Conservation (phyloP, 129 eudicot species). For the Deinandra increscens region DNA sequence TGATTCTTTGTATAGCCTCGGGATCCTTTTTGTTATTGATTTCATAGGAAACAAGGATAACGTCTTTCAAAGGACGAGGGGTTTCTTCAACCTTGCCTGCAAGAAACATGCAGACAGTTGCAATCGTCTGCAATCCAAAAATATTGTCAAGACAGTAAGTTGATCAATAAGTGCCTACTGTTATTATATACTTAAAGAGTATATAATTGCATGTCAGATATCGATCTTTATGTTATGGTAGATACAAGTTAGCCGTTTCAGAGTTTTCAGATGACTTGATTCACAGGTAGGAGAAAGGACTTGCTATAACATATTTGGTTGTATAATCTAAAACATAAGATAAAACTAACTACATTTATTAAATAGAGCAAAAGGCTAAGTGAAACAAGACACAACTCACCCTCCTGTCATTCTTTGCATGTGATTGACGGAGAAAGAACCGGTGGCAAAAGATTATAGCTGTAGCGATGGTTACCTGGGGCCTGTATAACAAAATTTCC, state of each 20-base stretch:
- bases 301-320: not conserved
- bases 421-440: slow-evolving; percentile 93
- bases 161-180: not conserved
- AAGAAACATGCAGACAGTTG: slow-evolving; percentile 98
- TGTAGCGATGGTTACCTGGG: slow-evolving; percentile 97
- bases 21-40: slow-evolving; percentile 89
- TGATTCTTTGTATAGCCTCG: slow-evolving; percentile 85
- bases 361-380: not conserved
- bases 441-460: slow-evolving; percentile 97
- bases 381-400: slow-evolving; percentile 39
- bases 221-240: not conserved
- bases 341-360: not conserved
- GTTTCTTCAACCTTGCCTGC: slow-evolving; percentile 99
- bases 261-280: not conserved
- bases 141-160: slow-evolving; percentile 16
- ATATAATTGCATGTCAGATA: slow-evolving; percentile 6
- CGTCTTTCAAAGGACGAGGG: slow-evolving; percentile 93
- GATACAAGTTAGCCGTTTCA: not conserved
- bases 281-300: not conserved
- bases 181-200: not conserved
- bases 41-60: slow-evolving; percentile 88
- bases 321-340: slow-evolving; percentile 1
- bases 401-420: slow-evolving; percentile 93
- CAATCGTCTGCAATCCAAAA: slow-evolving; percentile 63
- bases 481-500: slow-evolving; percentile 54